A percentile compares a stretch with the other conserved stretches of the same genome.
These are phyloP conservation scores for Dactylellina haptotyla DNA, from an alignment of 2,329 filamentous ascomycete species.

Conservation along the genomic window DNA sequence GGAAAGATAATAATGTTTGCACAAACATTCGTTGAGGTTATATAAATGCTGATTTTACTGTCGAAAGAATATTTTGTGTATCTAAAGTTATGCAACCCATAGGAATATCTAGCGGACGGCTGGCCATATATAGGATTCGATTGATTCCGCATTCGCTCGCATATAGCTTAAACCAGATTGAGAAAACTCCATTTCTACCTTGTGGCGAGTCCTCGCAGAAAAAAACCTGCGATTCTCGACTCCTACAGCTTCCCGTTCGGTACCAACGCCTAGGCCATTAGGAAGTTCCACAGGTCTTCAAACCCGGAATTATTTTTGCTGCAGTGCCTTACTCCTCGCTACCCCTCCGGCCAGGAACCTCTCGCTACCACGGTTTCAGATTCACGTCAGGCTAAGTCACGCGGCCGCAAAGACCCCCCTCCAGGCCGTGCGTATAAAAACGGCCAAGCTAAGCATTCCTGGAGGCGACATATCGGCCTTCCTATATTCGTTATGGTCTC, in stretches of 20 bases:
- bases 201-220: neutral
- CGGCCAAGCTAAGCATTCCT: neutral
- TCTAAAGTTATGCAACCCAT: no score
- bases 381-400: slow-evolving; percentile 11
- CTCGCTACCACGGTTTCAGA: slow-evolving; percentile 14
- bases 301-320: neutral
- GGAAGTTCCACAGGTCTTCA: neutral
- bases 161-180: no score
- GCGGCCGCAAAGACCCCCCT: slow-evolving; percentile 5
- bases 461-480: neutral
- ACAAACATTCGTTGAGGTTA: no score
- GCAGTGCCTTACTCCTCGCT: neutral
- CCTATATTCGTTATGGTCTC: neutral
- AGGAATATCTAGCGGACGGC: no score
- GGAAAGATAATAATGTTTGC: no score
- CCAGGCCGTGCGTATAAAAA: neutral
- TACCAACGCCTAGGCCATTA: neutral
- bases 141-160: no score
- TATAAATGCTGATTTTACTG: no score
- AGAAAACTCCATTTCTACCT: neutral
- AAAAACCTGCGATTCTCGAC: neutral
- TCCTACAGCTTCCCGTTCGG: neutral
- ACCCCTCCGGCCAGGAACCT: neutral
- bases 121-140: no score
- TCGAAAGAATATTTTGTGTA: no score